A percentile compares a stretch with the other conserved stretches of the same genome.
These are phyloP conservation scores for Bolboschoenoplectus hybrid DNA, from an alignment of 202 grass and related monocot species.

Conservation along the genomic window DNA sequence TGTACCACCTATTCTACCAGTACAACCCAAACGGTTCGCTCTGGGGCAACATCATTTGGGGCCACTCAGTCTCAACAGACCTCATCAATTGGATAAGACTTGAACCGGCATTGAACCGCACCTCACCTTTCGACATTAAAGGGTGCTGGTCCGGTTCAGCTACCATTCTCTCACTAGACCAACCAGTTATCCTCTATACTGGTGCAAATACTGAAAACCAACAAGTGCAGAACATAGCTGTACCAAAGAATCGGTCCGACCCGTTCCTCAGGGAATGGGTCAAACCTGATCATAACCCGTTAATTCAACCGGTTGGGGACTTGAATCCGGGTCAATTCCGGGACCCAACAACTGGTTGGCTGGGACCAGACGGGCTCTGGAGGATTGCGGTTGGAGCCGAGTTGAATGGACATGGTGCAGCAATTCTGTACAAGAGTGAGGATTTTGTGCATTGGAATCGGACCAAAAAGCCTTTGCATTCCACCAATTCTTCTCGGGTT, in stretches of 20 bases:
- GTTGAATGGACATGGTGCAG: slow-evolving; percentile 57
- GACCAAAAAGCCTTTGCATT: slow-evolving; percentile 57
- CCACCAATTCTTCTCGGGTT: slow-evolving; percentile 56
- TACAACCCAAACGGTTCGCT: slow-evolving; percentile 65
- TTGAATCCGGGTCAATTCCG: slow-evolving; percentile 54
- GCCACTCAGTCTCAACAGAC: slow-evolving; percentile 70
- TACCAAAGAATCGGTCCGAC: slow-evolving; percentile 62
- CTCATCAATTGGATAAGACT: slow-evolving; percentile 70
- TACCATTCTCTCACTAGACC: slow-evolving; percentile 47
- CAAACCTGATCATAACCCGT: slow-evolving; percentile 54
- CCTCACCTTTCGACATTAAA: slow-evolving; percentile 45
- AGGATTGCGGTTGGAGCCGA: slow-evolving; percentile 74
- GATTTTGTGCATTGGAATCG: slow-evolving; percentile 77
- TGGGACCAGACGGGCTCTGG: slow-evolving; percentile 70
- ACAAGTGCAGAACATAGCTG: slow-evolving; percentile 61
- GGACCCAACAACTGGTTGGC: slow-evolving; percentile 79
- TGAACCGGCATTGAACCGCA: slow-evolving; percentile 46
- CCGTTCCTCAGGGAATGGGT: slow-evolving; percentile 65
- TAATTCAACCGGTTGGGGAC: slow-evolving; percentile 54
- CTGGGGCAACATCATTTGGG: slow-evolving; percentile 84
- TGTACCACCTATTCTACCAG: slow-evolving; percentile 93
- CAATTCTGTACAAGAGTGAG: slow-evolving; percentile 69
- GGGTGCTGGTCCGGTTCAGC: slow-evolving; percentile 87
- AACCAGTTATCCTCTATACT: slow-evolving; percentile 75
- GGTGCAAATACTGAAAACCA: slow-evolving; percentile 52